Evolutionary conservation across 2,329 filamentous ascomycete genomes (phyloP), one percentile per base, ranked within the genome.

Genomic region (Hypoxylon sp.): DNA sequence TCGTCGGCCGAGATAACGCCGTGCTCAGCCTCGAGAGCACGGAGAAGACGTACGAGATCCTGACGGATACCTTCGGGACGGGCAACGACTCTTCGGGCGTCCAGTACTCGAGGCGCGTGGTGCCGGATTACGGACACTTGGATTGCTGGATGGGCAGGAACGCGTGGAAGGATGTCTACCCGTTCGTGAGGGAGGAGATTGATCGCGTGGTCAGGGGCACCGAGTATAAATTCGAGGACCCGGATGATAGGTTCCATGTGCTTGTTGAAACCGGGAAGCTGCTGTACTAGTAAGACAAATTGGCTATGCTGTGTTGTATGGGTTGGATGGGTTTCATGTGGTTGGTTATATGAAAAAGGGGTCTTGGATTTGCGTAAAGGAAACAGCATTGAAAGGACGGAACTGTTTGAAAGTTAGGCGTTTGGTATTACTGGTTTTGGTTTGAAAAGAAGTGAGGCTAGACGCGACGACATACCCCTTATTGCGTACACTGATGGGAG

Each of bases 121-220:
- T 90, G 4, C 83, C 84, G 1, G 85, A 85, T 13, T 89, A 89
- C 74, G 87, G 87, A 2, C 87, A 90, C 74, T 76, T 89, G 42
- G 88, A 90, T 79, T 85, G 85, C 73, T 89, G 86, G 86, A 89
- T 89, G 85, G 87, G 88, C 3, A 81, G 84, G 47, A 83, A 86
- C 61, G 86, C 87, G 2, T 88, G 85, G 81, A 84, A 81, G 74
- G 88, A 90, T 73, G 85, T 90, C 29, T 90, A 85, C 73, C 87
- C 87, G 0, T 81, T 86, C 55, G 80, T 90, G 7, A 75, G 83
- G 31, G 82, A 85, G 73, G 85, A 88, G 76, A 80, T 88, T 1
- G 86, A 89, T 70, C 81, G 85, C 8, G 85, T 89, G 0, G 79
- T 81, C 3, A 75, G 83, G 4, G 83, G 82, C 0, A 76, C 79